Conservation (phyloP, 352 stramenopile species). For the Phytophthora ramorum region DNA sequence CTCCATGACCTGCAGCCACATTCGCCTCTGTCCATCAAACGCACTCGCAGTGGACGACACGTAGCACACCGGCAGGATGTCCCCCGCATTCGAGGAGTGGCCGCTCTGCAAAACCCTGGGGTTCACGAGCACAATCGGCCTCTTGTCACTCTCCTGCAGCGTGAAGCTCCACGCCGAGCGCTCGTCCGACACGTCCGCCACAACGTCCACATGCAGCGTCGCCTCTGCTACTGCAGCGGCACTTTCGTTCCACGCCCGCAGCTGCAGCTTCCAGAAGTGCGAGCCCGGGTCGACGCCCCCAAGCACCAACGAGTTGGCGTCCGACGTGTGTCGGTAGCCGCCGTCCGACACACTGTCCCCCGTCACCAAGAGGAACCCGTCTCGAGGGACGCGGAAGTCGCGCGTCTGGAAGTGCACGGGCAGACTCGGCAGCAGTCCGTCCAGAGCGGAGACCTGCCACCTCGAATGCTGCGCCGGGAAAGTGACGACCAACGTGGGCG, state of each 20-base stretch:
- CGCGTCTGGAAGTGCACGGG: constrained; percentile 36
- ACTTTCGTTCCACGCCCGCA: constrained; percentile 28
- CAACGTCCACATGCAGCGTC: constrained; percentile 58
- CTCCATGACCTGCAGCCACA: constrained; percentile 66
- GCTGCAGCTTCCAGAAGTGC: constrained; percentile 55
- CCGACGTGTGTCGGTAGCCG: constrained; percentile 18
- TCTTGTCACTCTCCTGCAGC: constrained; percentile 18
- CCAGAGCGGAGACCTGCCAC: constrained; percentile 31
- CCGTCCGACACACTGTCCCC: constrained; percentile 37
- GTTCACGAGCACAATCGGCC: constrained; percentile 39
- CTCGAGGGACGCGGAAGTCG: constrained; percentile 40
- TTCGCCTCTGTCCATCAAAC: constrained; percentile 69
- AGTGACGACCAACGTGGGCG: constrained; percentile 24
- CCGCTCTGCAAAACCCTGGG: not conserved
- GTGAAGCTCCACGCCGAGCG: constrained; percentile 28
- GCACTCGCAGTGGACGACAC: constrained; percentile 29
- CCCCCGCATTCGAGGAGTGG: not conserved
- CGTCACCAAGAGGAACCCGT: constrained; percentile 50
- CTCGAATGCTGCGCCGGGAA: constrained; percentile 49
- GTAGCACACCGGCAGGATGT: constrained; percentile 45
- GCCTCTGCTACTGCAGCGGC: not conserved
- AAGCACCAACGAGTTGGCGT: constrained; percentile 24
- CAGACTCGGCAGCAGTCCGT: constrained; percentile 23
- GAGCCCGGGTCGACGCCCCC: constrained; percentile 45
- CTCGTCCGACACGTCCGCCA: constrained; percentile 36